These are phyloP conservation scores for Gossypium lobatum DNA, from an alignment of 441 rosid species.

Conservation along the genomic window DNA sequence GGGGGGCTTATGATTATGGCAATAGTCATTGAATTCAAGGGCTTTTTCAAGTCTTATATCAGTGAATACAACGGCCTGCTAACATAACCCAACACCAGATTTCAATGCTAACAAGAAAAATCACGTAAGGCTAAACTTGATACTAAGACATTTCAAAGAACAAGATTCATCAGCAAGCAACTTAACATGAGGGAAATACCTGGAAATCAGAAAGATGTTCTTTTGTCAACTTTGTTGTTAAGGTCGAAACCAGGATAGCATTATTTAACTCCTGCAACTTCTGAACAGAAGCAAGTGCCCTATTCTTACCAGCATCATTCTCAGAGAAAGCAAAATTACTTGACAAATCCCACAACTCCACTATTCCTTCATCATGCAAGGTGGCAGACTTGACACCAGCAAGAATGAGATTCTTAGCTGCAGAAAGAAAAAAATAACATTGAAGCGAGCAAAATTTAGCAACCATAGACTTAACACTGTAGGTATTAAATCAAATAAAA, in stretches of 20 bases:
- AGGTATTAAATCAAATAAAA: neutral
- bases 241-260: constrained; percentile 61
- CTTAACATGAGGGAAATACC: neutral
- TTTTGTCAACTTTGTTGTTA: constrained; percentile 61
- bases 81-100: neutral
- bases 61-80: constrained; percentile 85
- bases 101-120: neutral
- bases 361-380: constrained; percentile 71
- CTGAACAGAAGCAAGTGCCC: constrained; percentile 83
- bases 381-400: constrained; percentile 97
- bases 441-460: neutral
- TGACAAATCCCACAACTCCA: constrained; percentile 85
- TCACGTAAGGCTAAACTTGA: neutral
- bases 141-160: neutral
- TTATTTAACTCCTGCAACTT: constrained; percentile 91
- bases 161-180: neutral
- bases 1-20: constrained; percentile 77
- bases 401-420: constrained; percentile 86
- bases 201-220: constrained; percentile 37
- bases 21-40: constrained; percentile 67
- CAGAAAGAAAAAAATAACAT: constrained; percentile 9
- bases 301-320: constrained; percentile 77
- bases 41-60: constrained; percentile 66
- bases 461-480: neutral
- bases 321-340: constrained; percentile 74